Conservation (phyloP, 106 monocot species). For the Iris macrosiphon region DNA sequence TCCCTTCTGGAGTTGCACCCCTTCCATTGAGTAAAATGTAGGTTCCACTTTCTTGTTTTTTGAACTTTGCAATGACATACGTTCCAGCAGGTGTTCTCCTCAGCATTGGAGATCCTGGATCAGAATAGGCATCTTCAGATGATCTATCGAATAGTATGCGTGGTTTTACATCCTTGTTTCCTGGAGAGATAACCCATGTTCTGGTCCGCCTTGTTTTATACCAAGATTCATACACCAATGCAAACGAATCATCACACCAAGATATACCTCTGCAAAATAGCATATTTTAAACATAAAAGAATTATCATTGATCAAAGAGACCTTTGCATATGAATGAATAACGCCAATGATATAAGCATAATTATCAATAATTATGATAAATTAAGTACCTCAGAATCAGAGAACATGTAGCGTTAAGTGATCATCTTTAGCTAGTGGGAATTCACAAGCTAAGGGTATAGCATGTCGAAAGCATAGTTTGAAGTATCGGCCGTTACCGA, state of each 20-base stretch:
- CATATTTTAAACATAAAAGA: neutral
- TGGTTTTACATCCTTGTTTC: slow-evolving; percentile 51
- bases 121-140: slow-evolving; percentile 97
- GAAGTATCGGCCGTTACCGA: no score
- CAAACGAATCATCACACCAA: slow-evolving; percentile 95
- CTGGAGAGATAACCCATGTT: slow-evolving; percentile 94
- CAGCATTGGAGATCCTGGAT: slow-evolving; percentile 97
- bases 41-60: slow-evolving; percentile 50
- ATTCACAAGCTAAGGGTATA: no score
- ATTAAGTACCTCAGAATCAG: no score
- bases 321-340: no score
- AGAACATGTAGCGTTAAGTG: no score
- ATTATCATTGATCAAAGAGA: neutral
- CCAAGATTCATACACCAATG: slow-evolving; percentile 97
- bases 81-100: slow-evolving; percentile 80
- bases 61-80: slow-evolving; percentile 91
- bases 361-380: no score
- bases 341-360: no score
- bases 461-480: no score
- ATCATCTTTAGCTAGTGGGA: no score
- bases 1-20: slow-evolving; percentile 97
- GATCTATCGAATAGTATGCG: slow-evolving; percentile 95
- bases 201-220: slow-evolving; percentile 89
- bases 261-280: slow-evolving; percentile 67
- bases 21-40: slow-evolving; percentile 78